Base-by-base conservation (phyloP, 495 filamentous ascomycete genomes). In the Clavariopsis aquatica region DNA sequence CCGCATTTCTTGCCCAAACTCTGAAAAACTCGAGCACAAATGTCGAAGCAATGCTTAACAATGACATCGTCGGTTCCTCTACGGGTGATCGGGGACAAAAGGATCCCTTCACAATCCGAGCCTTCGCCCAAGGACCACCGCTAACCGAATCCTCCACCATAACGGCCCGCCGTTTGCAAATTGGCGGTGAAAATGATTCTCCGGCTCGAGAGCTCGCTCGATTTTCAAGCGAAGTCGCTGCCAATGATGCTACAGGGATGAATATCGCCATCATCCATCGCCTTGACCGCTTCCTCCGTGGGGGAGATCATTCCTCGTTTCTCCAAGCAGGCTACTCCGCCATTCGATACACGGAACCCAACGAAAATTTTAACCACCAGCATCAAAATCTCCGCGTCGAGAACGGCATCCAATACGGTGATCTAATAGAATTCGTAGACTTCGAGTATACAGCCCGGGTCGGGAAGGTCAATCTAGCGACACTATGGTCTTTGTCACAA, bases 231-330 rank as follows among this genome's bases (percentile, higher is more conserved):
- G 76, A 77, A 49, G 68, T 75, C 24, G 71, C 72, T 3, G 75
- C 72, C 5, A 71, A 71, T 29, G 65, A 71, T 6, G 65, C 64
- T 2, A 74, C 74, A 20, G 68, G 68, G 23, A 78, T 78, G 76
- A 69, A 74, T 45, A 62, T 77, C 29, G 71, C 79, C 10, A 69
- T 82, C 55, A 74, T 83, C 31, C 83, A 84, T 72, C 74, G 81
- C 1, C 72, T 78, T 0, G 82, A 84, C 62, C 78, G 82, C 15
- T 83, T 77, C 70, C 73, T 83, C 13, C 75, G 82, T 28, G 78
- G 81, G 31, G 82, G 82, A 47, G 82, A 84, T 68, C 82, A 84
- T 71, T 66, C 69, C 12, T 72, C 78, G n/a, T 84, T 83, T 68
- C 75, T 84, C 15, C 61, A 73, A 20, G 72, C 73, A 17, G 82